A percentile compares a stretch with the other conserved stretches of the same genome.
Conservation (phyloP, 352 stramenopile species). For the Globisporangium uncinulatum region DNA sequence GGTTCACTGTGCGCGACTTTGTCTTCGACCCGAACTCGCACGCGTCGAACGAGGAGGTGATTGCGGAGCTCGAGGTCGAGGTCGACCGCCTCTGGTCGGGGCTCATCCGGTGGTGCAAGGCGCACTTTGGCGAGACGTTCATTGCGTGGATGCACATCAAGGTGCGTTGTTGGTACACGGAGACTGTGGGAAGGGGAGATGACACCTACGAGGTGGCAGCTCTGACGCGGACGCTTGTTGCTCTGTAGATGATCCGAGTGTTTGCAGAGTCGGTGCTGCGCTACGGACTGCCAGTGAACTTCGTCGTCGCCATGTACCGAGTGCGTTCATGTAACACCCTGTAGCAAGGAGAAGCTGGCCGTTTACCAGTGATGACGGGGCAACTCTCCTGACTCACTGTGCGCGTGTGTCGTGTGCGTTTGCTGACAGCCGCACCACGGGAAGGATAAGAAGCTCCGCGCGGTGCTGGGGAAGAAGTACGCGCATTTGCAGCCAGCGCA, state of each 20-base stretch:
- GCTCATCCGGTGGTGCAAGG: conserved; percentile 97
- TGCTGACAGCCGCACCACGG: conserved; percentile 48
- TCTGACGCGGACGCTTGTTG: background rate
- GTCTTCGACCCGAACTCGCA: conserved; percentile 88
- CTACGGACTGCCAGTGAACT: conserved; percentile 97
- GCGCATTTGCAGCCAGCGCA: conserved; percentile 78
- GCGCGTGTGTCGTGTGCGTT: background rate
- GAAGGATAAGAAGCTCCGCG: conserved; percentile 81
- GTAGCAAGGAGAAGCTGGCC: no score
- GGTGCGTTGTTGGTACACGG: conserved; percentile 30
- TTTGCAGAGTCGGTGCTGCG: conserved; percentile 98
- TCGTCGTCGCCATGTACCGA: conserved; percentile 83
- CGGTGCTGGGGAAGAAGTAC: conserved; percentile 81
- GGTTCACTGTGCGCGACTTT: conserved; percentile 91
- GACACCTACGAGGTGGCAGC: no score
- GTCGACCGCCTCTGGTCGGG: conserved; percentile 93
- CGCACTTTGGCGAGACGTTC: conserved; percentile 97
- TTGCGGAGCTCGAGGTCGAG: conserved; percentile 81
- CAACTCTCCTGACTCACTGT: no score
- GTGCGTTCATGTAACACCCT: no score
- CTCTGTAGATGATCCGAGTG: conserved; percentile 85
- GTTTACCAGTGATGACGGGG: no score
- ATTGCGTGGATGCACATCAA: conserved; percentile 99
- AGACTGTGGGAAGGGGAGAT: background rate
- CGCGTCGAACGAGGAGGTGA: conserved; percentile 84